Conservation (phyloP, 1,284 basidiomycete genomes). For the Rhodotorula mucilaginosa region DNA sequence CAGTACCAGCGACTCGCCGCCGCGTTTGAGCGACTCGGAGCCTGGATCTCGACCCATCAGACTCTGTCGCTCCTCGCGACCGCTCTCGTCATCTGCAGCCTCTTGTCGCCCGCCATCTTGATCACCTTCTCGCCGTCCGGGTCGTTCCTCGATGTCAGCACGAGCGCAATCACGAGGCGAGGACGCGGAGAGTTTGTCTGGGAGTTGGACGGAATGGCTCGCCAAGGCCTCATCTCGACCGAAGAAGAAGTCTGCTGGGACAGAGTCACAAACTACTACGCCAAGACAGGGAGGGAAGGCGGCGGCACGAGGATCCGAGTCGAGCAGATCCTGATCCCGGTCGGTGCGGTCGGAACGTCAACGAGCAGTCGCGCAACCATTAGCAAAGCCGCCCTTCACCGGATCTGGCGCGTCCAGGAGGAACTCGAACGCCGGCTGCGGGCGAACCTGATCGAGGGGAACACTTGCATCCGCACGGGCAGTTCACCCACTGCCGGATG, state of each 20-base stretch:
- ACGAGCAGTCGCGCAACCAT: conserved; percentile 24
- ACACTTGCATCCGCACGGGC: conserved; percentile 25
- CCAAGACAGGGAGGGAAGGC: conserved; percentile 18
- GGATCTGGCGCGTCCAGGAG: conserved; percentile 19
- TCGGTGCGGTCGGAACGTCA: conserved; percentile 45
- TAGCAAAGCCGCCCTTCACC: conserved; percentile 38
- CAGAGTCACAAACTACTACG: conserved; percentile 59
- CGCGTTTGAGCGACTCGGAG: background rate
- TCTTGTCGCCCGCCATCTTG: conserved; percentile 87
- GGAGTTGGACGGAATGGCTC: conserved; percentile 34
- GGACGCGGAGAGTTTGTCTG: conserved; percentile 34
- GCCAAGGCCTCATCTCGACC: conserved; percentile 34
- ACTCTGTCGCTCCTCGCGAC: conserved; percentile 91
- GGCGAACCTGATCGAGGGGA: background rate
- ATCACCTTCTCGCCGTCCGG: conserved; percentile 63
- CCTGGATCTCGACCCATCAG: conserved; percentile 67
- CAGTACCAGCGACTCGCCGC: background rate
- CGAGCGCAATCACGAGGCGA: conserved; percentile 22
- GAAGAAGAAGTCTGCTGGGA: conserved; percentile 51
- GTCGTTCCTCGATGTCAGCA: conserved; percentile 22
- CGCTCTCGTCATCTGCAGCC: conserved; percentile 88
- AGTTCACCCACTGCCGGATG: background rate
- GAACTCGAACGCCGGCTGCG: conserved; percentile 36
- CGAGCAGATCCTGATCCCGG: conserved; percentile 67
- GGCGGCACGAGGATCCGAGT: conserved; percentile 67